Percentiles rank a stretch among this genome's conserved stretches.
phyloP scores from a whole-genome alignment of 2,329 filamentous ascomycete species.

The Pseudonectria buxi region DNA sequence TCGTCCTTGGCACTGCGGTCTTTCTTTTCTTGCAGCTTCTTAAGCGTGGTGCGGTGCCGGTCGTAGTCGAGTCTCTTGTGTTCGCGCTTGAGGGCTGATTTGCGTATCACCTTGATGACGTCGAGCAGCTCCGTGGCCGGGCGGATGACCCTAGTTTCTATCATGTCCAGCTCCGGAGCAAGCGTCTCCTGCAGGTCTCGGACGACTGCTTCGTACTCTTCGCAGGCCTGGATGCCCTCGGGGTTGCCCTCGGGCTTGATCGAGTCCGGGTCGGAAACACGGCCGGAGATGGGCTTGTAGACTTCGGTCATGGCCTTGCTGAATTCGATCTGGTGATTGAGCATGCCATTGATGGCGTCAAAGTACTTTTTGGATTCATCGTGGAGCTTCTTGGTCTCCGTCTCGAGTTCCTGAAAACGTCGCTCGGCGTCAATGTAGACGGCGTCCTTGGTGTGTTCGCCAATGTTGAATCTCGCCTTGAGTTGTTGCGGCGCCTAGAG shows the following conservation, averaged over 20 bases:
- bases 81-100: slow-evolving; percentile 80
- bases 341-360: slow-evolving; percentile 96
- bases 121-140: slow-evolving; percentile 90
- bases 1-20: slow-evolving; percentile 95
- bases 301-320: slow-evolving; percentile 93
- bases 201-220: slow-evolving; percentile 91
- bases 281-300: slow-evolving; percentile 96
- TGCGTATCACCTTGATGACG: slow-evolving; percentile 92
- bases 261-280: slow-evolving; percentile 86
- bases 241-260: slow-evolving; percentile 77
- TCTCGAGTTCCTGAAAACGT: slow-evolving; percentile 88
- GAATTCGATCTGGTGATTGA: slow-evolving; percentile 96
- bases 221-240: slow-evolving; percentile 89
- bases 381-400: slow-evolving; percentile 92
- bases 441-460: slow-evolving; percentile 89
- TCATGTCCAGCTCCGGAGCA: slow-evolving; percentile 93
- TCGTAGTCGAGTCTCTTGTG: slow-evolving; percentile 98
- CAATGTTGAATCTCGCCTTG: slow-evolving; percentile 89
- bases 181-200: slow-evolving; percentile 83
- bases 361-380: slow-evolving; percentile 98
- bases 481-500: slow-evolving; percentile 77
- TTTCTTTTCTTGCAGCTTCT: slow-evolving; percentile 97
- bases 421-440: slow-evolving; percentile 93
- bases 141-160: slow-evolving; percentile 82
- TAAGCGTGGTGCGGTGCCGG: slow-evolving; percentile 71